A percentile compares a stretch with the other conserved stretches of the same genome.
Evolutionary conservation across 2,329 filamentous ascomycete genomes (phyloP).

Genomic region (Cercospora nicotianae): DNA sequence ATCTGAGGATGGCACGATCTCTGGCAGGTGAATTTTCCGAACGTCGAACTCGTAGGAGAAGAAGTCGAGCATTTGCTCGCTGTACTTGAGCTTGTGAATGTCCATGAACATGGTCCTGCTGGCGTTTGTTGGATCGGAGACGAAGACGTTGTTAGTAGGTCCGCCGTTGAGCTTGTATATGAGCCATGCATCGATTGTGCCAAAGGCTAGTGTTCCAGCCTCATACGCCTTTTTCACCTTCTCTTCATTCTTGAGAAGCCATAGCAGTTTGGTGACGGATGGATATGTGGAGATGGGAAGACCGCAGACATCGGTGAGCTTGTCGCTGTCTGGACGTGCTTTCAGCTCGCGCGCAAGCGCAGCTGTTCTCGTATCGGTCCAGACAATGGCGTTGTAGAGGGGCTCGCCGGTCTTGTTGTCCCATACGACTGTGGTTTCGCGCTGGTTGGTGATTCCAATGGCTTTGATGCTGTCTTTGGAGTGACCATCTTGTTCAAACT

Average conservation of each 20-base stretch:
- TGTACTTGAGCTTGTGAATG: conserved; percentile 75
- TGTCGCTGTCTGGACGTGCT: conserved; percentile 64
- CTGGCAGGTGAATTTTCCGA: conserved; percentile 72
- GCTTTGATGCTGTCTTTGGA: conserved; percentile 68
- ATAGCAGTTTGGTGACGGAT: conserved; percentile 79
- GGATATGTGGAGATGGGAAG: conserved; percentile 86
- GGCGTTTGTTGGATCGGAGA: conserved; percentile 85
- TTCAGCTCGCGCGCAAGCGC: conserved; percentile 76
- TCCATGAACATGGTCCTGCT: conserved; percentile 96
- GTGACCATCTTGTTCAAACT: conserved; percentile 71
- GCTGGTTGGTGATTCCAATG: conserved; percentile 85
- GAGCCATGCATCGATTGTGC: conserved; percentile 86
- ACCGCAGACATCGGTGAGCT: conserved; percentile 70
- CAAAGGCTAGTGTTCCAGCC: conserved; percentile 73
- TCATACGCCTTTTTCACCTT: conserved; percentile 74
- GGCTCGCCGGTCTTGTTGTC: conserved; percentile 77
- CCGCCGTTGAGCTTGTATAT: conserved; percentile 78
- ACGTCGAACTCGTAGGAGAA: conserved; percentile 67
- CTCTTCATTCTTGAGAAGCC: conserved; percentile 73
- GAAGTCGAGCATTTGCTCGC: conserved; percentile 73
- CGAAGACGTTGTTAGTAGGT: conserved; percentile 62
- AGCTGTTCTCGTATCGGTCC: conserved; percentile 82
- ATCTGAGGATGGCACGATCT: conserved; percentile 79
- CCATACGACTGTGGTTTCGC: conserved; percentile 86
- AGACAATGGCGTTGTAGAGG: conserved; percentile 81